Evolutionary conservation across 176 grass and related monocot genomes (phyloP).

Genomic region (Juncus inflexus): DNA sequence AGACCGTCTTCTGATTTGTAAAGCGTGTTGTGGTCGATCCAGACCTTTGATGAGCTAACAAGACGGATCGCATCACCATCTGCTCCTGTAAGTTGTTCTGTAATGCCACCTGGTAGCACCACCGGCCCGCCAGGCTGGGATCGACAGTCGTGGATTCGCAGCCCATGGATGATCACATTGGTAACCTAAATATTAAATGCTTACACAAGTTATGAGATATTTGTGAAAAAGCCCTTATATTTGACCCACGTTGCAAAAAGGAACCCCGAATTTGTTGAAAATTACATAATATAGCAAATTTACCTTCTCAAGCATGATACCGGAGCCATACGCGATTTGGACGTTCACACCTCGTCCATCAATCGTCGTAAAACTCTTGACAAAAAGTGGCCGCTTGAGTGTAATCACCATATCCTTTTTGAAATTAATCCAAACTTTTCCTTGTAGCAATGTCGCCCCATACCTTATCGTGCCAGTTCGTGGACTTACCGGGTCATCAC

Average conservation of each 20-base stretch:
- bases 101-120: background rate
- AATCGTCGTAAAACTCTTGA: constrained; percentile 15
- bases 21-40: constrained; percentile 9
- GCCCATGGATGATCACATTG: constrained; percentile 17
- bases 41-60: background rate
- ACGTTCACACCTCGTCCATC: constrained; percentile 29
- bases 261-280: too few species aligned
- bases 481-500: constrained; percentile 56
- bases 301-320: background rate
- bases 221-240: too few species aligned
- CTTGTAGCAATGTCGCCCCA: constrained; percentile 57
- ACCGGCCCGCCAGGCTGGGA: background rate
- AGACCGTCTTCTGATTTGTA: too few species aligned
- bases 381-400: constrained; percentile 50
- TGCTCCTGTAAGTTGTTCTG: background rate
- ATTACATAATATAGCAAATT: background rate
- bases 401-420: constrained; percentile 43
- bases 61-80: constrained; percentile 16
- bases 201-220: too few species aligned
- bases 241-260: too few species aligned
- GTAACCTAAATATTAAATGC: background rate
- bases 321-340: constrained; percentile 7
- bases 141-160: constrained; percentile 6
- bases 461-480: constrained; percentile 60
- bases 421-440: constrained; percentile 90